Evolutionary conservation across 2,329 filamentous ascomycete genomes (phyloP).

Genomic region (Fonsecaea nubica): DNA sequence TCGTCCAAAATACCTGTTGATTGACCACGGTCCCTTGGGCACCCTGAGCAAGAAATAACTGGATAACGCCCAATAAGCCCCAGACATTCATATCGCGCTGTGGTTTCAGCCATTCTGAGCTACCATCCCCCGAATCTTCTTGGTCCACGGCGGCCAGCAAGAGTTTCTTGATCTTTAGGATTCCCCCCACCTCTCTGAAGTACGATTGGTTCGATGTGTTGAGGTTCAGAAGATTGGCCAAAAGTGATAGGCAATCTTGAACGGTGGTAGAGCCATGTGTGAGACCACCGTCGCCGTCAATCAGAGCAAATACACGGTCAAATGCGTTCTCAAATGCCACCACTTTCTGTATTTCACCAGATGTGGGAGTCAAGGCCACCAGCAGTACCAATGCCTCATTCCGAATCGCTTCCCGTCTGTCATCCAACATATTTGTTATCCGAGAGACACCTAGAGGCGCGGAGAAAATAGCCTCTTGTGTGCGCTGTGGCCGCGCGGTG

Average conservation of each 20-base stretch:
- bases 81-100: constrained; percentile 90
- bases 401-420: constrained; percentile 82
- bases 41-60: constrained; percentile 83
- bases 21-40: constrained; percentile 81
- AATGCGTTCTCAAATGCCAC: constrained; percentile 96
- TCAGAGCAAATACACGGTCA: constrained; percentile 81
- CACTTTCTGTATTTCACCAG: constrained; percentile 88
- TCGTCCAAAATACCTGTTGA: constrained; percentile 83
- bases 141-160: constrained; percentile 66
- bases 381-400: constrained; percentile 87
- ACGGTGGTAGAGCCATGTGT: constrained; percentile 83
- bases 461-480: constrained; percentile 91
- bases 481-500: constrained; percentile 82
- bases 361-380: constrained; percentile 84
- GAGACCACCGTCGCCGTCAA: constrained; percentile 80
- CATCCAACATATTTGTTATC: constrained; percentile 82
- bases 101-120: constrained; percentile 75
- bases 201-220: constrained; percentile 93
- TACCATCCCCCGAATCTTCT: constrained; percentile 60
- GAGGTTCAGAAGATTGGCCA: constrained; percentile 85
- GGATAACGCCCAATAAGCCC: constrained; percentile 83
- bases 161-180: constrained; percentile 73
- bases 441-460: constrained; percentile 87
- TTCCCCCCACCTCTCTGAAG: constrained; percentile 87
- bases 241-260: constrained; percentile 88